Base-by-base conservation (phyloP, 768 basidiomycete genomes). In the Naematelia encephala region DNA sequence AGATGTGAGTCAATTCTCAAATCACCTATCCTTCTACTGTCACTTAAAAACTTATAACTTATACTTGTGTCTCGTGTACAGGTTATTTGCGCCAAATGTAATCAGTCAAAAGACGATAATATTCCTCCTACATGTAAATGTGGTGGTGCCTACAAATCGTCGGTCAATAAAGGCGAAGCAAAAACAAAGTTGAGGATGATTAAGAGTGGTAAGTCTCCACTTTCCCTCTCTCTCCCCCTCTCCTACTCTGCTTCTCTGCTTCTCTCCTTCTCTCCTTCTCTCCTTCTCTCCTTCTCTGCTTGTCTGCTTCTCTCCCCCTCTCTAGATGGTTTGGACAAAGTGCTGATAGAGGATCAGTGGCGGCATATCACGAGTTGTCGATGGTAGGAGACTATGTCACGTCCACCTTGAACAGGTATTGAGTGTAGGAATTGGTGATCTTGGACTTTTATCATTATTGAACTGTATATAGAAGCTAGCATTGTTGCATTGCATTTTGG, bases 81-180 rank as follows among this genome's bases (percentile, higher is more conserved):
- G 76, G 79, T 98, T 61, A 83, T 85, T 10, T 99, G 96, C 74
- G 77, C 80, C 5, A 92, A 88, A 68, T 99, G 96, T 80, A 85
- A 88, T 74, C 90, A 92, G 78, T 84, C 96, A 60, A 91, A 89
- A 63, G 84, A 87, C 48, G 90, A 93, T 72, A 92, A 91, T 72
- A 82, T 97, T 19, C 86, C 89, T 16, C 80, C 85, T 60, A 87
- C 87, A 56, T 97, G 94, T 73, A 81, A 83, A 25, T 98, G 96
- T 74, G 96, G 93, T 16, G 94, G 92, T 12, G 78, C 85, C 1
- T 96, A 88, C 75, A 82, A 84, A 61, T 80, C 88, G 43, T 88
- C 86, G 14, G 70, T 88, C 54, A 87, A 83, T 60, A 88, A 87
- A 73, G 82, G 80, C 34, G 91, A 97, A 52, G 79, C 83, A 59